Evolutionary conservation across 495 filamentous ascomycete species (phyloP), one percentile per base, ranked within the genome.

Genomic region (Opeltia flavorubescens): DNA sequence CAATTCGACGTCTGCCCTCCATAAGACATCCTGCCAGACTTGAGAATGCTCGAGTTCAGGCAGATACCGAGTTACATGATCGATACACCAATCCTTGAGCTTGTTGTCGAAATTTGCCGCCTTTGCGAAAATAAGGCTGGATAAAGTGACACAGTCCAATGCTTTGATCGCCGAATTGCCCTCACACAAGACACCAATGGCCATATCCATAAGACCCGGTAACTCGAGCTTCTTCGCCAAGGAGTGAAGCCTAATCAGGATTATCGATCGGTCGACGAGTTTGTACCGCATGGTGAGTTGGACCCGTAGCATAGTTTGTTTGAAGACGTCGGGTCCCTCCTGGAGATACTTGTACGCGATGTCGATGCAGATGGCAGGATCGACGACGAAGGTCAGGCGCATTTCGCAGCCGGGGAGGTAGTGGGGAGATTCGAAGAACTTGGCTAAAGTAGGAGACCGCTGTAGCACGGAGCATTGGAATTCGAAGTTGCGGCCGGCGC

Each of bases 371-470:
- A 44, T 29, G 12, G 40, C 50, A 7, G 40, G 44, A 23, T 44
- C 47, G 5, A 35, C 21, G n/a, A 49, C 47, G 40, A 58, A 53
- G 3, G 47, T 40, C n/a, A 58, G 40, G 11, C 23, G 27, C 28
- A 50, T 55, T 6, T 47, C 43, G 35, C 53, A 50, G 20, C 48
- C 44, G 3, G 28, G 40, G 17, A 38, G 52, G 27, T 55, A 58
- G 30, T 52, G 30, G 3, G 9, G 20, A 11, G 52, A 55, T 17
- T 49, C 15, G 45, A 58, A 55, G 50, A 58, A 58, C 0, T 47
- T 27, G 23, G 18, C 35, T 6, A 58, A 52, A 2, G 18, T 20
- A n/a, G 55, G 47, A 35, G 55, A 55, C 3, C 50, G 44, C 15
- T 34, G 8, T 11, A 58, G 52, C 7, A 43, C 38, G 23, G 53